These are phyloP conservation scores for Arachis monticola DNA, from an alignment of 331 rosid species.

Conservation along the genomic window DNA sequence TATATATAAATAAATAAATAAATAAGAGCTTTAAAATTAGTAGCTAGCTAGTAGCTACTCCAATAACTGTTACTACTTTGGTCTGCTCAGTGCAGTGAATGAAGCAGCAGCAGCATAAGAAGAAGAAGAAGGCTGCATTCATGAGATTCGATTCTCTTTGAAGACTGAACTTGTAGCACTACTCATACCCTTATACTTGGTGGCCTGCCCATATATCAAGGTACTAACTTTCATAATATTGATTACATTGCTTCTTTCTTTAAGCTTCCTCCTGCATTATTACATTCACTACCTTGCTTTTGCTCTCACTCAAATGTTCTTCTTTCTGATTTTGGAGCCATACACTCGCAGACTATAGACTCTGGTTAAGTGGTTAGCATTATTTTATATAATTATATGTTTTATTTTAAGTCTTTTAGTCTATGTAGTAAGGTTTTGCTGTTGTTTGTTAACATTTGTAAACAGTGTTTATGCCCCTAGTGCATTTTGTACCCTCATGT, in stretches of 20 bases:
- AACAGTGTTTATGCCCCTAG: neutral
- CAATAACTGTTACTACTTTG: neutral
- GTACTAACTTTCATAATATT: slow-evolving; percentile 17
- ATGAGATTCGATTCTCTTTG: neutral
- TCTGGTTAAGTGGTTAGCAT: neutral
- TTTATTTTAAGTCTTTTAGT: no score
- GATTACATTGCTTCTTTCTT: slow-evolving; percentile 1
- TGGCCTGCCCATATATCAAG: slow-evolving; percentile 24
- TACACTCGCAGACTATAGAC: no score
- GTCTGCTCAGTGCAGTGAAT: neutral
- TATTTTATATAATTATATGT: neutral
- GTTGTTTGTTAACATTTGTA: no score
- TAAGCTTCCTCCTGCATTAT: neutral
- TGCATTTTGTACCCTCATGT: neutral
- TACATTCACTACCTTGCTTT: neutral
- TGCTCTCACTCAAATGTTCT: neutral
- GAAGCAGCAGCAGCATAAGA: no score
- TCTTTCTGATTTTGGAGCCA: no score
- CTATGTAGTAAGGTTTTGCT: no score
- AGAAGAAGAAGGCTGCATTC: slow-evolving; percentile 21
- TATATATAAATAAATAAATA: neutral
- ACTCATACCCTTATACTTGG: neutral
- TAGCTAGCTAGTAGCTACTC: no score
- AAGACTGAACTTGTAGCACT: slow-evolving; percentile 9
- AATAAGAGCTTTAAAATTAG: neutral